Evolutionary conservation across 176 grass and related monocot genomes (phyloP).

Genomic region (Musa itinerans): DNA sequence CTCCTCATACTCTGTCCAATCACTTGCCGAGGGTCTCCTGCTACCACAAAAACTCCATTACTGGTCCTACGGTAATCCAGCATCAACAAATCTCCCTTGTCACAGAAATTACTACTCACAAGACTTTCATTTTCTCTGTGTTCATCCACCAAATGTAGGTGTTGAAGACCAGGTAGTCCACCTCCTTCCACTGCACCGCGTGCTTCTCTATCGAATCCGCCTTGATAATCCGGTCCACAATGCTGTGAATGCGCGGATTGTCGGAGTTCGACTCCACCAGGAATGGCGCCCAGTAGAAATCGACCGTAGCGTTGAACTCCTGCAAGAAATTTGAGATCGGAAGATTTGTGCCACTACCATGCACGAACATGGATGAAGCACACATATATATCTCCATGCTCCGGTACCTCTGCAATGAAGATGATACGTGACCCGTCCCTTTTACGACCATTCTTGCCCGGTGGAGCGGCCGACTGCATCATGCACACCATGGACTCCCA

Average conservation of each 20-base stretch:
- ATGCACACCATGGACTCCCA: slow-evolving; percentile 20
- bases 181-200: slow-evolving; percentile 5
- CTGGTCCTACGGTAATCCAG: too few relatives aligned
- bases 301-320: slow-evolving; percentile 62
- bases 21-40: slow-evolving; percentile 40
- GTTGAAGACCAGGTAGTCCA: slow-evolving; percentile 9
- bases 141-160: slow-evolving; percentile 16
- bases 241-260: slow-evolving; percentile 62
- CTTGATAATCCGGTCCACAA: slow-evolving; percentile 5
- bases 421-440: not conserved
- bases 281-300: slow-evolving; percentile 93
- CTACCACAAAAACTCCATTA: too few relatives aligned
- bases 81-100: too few relatives aligned
- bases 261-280: slow-evolving; percentile 76
- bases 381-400: too few relatives aligned
- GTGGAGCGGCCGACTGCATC: slow-evolving; percentile 4
- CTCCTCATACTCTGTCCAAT: slow-evolving; percentile 69
- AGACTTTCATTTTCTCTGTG: not conserved
- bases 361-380: too few relatives aligned
- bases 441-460: not conserved
- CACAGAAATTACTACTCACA: not conserved
- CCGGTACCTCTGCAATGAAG: not conserved
- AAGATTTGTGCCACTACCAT: too few relatives aligned
- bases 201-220: slow-evolving; percentile 6
- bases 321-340: not conserved